Base-by-base conservation (phyloP, 2,329 filamentous ascomycete genomes). In the Chrysosporium queenslandicum region DNA sequence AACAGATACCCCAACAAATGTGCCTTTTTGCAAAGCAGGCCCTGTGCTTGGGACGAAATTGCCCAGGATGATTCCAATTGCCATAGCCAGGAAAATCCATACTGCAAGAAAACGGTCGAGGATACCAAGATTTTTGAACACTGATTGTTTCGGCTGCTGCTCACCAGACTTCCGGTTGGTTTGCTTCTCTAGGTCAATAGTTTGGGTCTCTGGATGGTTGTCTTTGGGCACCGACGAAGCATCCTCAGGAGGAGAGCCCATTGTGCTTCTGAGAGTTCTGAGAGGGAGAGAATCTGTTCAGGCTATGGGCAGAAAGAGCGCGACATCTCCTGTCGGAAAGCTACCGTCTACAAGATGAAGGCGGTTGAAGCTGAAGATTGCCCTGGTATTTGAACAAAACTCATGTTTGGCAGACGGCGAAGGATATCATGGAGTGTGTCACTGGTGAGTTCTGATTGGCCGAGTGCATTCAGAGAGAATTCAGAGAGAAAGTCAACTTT, bases 81-180 rank as follows among this genome's bases (percentile, higher is more conserved):
- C 74, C 82, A 92, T 92, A 42, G 86, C 85, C 0, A 91, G 75
- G 23, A 91, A 73, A 54, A 91, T 90, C 86, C 86, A 86, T 23
- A 85, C 34, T 2, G 79, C 81, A 0, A 86, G 75, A 58, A 80
- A 80, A 1, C 80, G 76, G 60, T 86, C 81, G 0, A 86, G 72
- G 57, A 76, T 72, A 3, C 77, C 77, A 0, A 85, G 74, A 1
- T 75, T 68, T 40, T 77, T 77, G 53, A 68, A 68, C 5, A 14
- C 12, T 7, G 32, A 34, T 34, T 34, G 32, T 34, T 34, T 34
- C 32, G n/a, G 5, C n/a, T 34, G 5, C n/a, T 34, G 32, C 12
- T 14, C 32, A 34, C 32, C 32, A 34, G 32, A 14, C 32, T 12
- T 6, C 5, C 11, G 32, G 32, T 14, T 34, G 32, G 4, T 34